Conservation (phyloP, 2,329 filamentous ascomycete genomes). For the Calonectria hongkongensis region DNA sequence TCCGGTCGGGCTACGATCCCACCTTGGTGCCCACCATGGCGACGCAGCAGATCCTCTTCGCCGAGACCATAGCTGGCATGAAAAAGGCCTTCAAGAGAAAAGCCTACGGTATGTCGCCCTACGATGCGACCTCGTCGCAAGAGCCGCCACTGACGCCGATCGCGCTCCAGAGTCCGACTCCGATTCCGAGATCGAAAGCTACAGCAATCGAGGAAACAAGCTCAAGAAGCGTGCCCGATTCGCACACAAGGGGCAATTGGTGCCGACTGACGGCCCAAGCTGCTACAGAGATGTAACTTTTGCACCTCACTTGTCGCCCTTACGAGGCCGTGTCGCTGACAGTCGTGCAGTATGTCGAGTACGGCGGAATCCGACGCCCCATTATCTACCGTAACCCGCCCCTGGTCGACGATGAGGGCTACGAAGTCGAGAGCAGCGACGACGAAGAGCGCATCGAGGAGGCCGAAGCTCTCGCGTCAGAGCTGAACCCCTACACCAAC, state of each 20-base stretch:
- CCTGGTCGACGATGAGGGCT: conserved; percentile 85
- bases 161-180: conserved; percentile 81
- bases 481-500: conserved; percentile 84
- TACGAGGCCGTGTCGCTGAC: conserved; percentile 51
- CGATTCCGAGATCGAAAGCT: conserved; percentile 81
- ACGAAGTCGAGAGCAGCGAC: conserved; percentile 83
- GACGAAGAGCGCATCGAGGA: conserved; percentile 79
- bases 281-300: conserved; percentile 81
- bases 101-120: conserved; percentile 71
- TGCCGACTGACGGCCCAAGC: conserved; percentile 78
- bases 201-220: conserved; percentile 86
- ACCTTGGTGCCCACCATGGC: conserved; percentile 59
- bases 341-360: conserved; percentile 77
- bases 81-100: conserved; percentile 80
- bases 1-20: conserved; percentile 41
- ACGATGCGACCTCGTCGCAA: conserved; percentile 27
- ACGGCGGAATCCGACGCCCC: conserved; percentile 82
- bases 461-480: conserved; percentile 77
- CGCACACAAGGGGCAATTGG: conserved; percentile 81
- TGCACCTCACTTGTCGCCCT: conserved; percentile 33
- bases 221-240: conserved; percentile 85
- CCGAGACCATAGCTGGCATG: conserved; percentile 80
- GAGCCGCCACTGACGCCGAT: conserved; percentile 48
- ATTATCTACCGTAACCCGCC: conserved; percentile 85
- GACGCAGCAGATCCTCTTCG: conserved; percentile 76